Evolutionary conservation across 768 basidiomycete species (phyloP).

Genomic region (Kwoniella dendrophila): DNA sequence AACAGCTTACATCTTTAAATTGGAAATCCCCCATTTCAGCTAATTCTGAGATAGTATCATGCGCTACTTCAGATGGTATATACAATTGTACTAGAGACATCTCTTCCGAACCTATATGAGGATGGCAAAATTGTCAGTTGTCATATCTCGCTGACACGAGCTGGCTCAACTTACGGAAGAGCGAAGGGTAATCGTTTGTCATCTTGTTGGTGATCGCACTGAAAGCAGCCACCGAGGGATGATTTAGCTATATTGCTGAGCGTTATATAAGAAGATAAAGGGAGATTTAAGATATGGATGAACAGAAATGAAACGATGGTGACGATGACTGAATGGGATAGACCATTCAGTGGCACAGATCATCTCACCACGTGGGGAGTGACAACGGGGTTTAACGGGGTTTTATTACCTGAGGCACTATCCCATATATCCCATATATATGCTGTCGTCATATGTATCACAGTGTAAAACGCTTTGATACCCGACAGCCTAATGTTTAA

Average conservation of each 20-base stretch:
- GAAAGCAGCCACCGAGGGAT: conserved; percentile 11
- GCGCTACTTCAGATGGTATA: conserved; percentile 94
- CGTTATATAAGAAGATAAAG: conserved; percentile 2
- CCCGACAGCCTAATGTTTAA: neutral
- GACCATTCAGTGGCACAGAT: conserved; percentile 3
- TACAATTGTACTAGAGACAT: conserved; percentile 98
- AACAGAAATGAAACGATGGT: neutral
- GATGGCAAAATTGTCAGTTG: neutral
- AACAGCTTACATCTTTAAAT: conserved; percentile 85
- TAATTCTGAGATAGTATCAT: conserved; percentile 92
- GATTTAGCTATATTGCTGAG: neutral
- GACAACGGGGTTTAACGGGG: conserved; percentile 3
- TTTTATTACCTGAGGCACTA: neutral
- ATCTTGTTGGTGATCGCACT: conserved; percentile 56
- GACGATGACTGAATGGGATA: conserved; percentile 7
- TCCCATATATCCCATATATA: neutral
- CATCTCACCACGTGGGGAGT: neutral
- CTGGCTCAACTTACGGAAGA: conserved; percentile 69
- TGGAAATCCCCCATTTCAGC: conserved; percentile 94
- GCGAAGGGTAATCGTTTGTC: conserved; percentile 78
- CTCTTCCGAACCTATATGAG: conserved; percentile 80
- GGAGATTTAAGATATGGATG: neutral
- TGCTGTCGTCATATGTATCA: conserved; percentile 3
- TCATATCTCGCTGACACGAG: neutral
- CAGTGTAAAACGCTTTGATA: neutral